phyloP scores from a whole-genome alignment of 2,329 filamentous ascomycete species.

The Clarireedia monteithiana region DNA sequence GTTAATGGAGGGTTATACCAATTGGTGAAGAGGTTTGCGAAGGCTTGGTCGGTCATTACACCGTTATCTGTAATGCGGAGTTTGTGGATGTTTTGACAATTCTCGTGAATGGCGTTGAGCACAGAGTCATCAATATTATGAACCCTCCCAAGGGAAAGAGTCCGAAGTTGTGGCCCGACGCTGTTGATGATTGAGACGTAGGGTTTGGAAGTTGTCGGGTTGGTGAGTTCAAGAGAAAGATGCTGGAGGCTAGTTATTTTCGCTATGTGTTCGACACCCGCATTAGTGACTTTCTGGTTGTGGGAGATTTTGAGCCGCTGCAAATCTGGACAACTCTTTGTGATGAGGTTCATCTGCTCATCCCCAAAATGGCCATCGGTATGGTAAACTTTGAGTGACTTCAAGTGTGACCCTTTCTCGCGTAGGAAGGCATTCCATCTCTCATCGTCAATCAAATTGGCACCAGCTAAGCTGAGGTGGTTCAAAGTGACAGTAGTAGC shows the following conservation, averaged over 20 bases:
- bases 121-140: slow-evolving; percentile 59
- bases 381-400: slow-evolving; percentile 69
- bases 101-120: slow-evolving; percentile 60
- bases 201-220: slow-evolving; percentile 44
- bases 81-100: slow-evolving; percentile 63
- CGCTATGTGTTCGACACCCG: slow-evolving; percentile 58
- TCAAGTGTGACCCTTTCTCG: slow-evolving; percentile 56
- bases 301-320: slow-evolving; percentile 71
- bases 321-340: slow-evolving; percentile 57
- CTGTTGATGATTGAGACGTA: slow-evolving; percentile 53
- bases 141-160: slow-evolving; percentile 69
- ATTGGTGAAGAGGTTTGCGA: slow-evolving; percentile 60
- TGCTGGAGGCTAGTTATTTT: slow-evolving; percentile 59
- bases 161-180: slow-evolving; percentile 61
- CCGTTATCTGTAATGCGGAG: slow-evolving; percentile 76
- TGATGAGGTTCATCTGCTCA: slow-evolving; percentile 55
- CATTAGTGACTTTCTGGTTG: slow-evolving; percentile 65
- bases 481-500: slow-evolving; percentile 63
- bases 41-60: slow-evolving; percentile 66
- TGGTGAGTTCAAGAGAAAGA: slow-evolving; percentile 62
- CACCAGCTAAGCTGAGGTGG: slow-evolving; percentile 70
- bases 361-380: slow-evolving; percentile 78
- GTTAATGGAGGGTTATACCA: slow-evolving; percentile 69
- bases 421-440: slow-evolving; percentile 67
- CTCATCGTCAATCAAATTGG: slow-evolving; percentile 72